phyloP scores from a whole-genome alignment of 306 rosid species.

The Sicyos edulis region DNA sequence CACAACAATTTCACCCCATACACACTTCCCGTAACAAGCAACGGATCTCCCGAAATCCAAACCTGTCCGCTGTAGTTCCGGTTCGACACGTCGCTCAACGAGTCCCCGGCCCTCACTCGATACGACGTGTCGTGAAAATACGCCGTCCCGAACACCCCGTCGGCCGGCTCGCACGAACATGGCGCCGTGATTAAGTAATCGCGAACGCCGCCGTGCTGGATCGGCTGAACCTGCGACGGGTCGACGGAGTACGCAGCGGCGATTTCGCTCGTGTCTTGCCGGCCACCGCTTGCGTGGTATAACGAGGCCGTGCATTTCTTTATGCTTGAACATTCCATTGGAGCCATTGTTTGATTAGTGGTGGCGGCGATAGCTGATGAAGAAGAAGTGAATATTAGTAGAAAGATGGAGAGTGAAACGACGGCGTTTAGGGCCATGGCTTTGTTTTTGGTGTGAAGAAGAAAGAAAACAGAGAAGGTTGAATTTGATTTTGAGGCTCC shows the following conservation, averaged over 20 bases:
- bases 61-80: constrained; percentile 53
- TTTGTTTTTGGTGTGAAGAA: constrained; percentile 22
- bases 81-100: constrained; percentile 26
- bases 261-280: constrained; percentile 24
- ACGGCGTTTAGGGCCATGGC: constrained; percentile 45
- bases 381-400: constrained; percentile 21
- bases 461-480: constrained; percentile 11
- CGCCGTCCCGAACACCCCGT: constrained; percentile 28
- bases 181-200: constrained; percentile 58
- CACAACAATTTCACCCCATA: constrained; percentile 51
- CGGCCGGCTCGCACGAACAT: constrained; percentile 48
- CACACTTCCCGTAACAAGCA: background rate
- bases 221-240: constrained; percentile 36
- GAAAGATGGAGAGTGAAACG: constrained; percentile 30
- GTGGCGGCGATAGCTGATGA: background rate
- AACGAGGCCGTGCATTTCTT: constrained; percentile 51
- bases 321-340: constrained; percentile 42
- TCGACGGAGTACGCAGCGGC: constrained; percentile 39
- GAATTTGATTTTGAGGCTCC: constrained; percentile 8
- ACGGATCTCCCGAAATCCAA: constrained; percentile 11
- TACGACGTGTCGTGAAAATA: constrained; percentile 53
- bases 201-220: constrained; percentile 19
- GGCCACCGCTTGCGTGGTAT: constrained; percentile 33
- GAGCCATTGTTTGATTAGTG: constrained; percentile 26
- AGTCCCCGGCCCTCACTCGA: constrained; percentile 30